Base-by-base conservation (phyloP, 2,329 filamentous ascomycete species). In the Waltergamsia citrina region DNA sequence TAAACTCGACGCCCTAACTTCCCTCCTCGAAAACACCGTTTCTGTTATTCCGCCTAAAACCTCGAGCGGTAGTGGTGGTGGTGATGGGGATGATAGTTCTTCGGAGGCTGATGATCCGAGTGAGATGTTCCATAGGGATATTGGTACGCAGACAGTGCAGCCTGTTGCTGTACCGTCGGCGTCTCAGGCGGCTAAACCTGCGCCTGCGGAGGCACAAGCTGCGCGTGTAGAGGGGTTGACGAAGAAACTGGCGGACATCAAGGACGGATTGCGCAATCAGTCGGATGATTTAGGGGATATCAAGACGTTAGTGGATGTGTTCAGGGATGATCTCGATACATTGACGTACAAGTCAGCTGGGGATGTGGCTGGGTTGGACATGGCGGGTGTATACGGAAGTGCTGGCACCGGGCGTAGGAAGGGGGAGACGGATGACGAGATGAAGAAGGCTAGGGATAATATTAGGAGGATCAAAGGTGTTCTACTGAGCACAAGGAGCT, bases 401-500 rank as follows among this genome's bases (percentile, higher is more conserved):
- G n/a, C n/a, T n/a, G n/a, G n/a, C n/a, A 27, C 23, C 57, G 57
- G 14, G 55, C 54, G n/a, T 9, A 57, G 53, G 20, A 63, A 53
- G 43, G 55, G 57, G 32, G 76, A 76, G 45, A 69, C 71, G 20
- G 70, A 77, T 40, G 83, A 90, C 54, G 81, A 84, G 56, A 78
- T 86, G 46, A 75, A 75, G 41, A 76, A 73, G 50, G 67, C 84
- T 15, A 84, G 83, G 59, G 76, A 76, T 42, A 83, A 81, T 40
- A 88, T 93, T 33, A 65, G 85, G 42, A 71, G 81, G 37, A 74
- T 92, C 27, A 93, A 93, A 62, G 85, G 85, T 2, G 73, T 85
- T 9, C 61, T 92, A 44, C 56, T 93, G 36, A 85, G 77, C 48
- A 74, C 84, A 5, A 74, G 81, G 47, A 84, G 75, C 46, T 90